These are phyloP conservation scores for Aspergillus quadricinctus DNA, from an alignment of 2,329 filamentous ascomycete species.

Conservation along the genomic window DNA sequence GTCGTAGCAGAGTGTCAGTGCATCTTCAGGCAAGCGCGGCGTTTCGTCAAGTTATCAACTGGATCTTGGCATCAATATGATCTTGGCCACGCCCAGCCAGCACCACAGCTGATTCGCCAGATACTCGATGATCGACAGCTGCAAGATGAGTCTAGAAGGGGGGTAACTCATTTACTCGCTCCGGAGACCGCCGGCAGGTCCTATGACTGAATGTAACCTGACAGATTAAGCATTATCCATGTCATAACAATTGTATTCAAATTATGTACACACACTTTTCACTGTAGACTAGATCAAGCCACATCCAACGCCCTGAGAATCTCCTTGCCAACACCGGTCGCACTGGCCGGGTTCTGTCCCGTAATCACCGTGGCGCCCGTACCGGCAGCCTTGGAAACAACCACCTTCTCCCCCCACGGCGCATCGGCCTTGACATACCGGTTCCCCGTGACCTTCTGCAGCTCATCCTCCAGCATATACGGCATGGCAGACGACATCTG, in stretches of 20 bases:
- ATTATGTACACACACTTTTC: background rate
- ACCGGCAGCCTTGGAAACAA: conserved; percentile 25
- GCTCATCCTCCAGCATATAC: conserved; percentile 42
- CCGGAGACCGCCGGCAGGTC: conserved; percentile 6
- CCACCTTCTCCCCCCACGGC: conserved; percentile 44
- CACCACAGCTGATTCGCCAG: background rate
- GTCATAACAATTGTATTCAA: background rate
- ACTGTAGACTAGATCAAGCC: background rate
- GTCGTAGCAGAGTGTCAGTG: background rate
- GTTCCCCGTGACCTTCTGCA: conserved; percentile 37
- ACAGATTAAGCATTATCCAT: background rate
- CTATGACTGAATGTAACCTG: background rate
- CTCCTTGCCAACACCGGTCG: conserved; percentile 40
- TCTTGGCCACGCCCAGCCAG: background rate
- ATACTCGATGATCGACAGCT: background rate
- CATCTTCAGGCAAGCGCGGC: background rate
- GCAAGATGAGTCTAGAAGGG: background rate
- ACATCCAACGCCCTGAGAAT: conserved; percentile 32
- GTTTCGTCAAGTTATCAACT: background rate
- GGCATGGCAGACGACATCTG: conserved; percentile 38
- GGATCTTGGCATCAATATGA: background rate
- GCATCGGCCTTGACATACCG: conserved; percentile 42
- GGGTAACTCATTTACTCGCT: background rate
- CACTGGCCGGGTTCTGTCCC: conserved; percentile 46
- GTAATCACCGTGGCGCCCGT: conserved; percentile 39